A percentile compares a stretch with the other conserved stretches of the same genome.
phyloP scores from a whole-genome alignment of 2,329 filamentous ascomycete genomes.

The Ascochyta clinopodiicola region DNA sequence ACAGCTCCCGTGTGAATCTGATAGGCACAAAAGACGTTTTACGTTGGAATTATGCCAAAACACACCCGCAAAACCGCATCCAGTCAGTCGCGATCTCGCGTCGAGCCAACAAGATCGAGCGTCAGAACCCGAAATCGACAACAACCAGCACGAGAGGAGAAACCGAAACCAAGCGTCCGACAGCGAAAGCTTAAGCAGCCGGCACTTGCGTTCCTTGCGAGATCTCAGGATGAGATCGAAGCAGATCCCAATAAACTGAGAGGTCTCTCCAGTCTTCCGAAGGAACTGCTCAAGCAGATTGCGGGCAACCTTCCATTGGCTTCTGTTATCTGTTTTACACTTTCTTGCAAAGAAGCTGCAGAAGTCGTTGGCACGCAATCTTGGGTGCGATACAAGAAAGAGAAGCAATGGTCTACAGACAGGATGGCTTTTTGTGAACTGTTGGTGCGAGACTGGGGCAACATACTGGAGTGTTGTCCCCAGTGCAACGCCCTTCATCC shows the following conservation, averaged over 20 bases:
- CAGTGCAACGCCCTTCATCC: conserved; percentile 2
- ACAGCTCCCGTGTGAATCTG: no score
- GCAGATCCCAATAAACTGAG: neutral
- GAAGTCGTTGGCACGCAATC: neutral
- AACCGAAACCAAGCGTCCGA: no score
- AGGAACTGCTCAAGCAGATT: neutral
- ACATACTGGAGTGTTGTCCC: neutral
- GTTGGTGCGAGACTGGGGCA: neutral
- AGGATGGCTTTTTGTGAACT: neutral
- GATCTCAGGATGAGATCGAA: neutral
- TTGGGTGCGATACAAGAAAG: neutral
- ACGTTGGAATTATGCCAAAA: no score
- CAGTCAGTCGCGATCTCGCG: no score
- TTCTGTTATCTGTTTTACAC: neutral
- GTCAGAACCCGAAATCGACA: no score
- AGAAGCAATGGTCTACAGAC: neutral
- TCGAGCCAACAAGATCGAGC: no score
- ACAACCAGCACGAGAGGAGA: no score
- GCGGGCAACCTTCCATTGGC: neutral
- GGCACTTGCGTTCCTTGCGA: neutral
- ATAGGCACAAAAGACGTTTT: no score
- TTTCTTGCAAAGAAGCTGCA: conserved; percentile 2
- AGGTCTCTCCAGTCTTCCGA: neutral
- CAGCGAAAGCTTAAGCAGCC: neutral
- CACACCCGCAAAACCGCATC: no score